phyloP scores from a whole-genome alignment of 345 rosid species.

The Aurinia saxatilis region DNA sequence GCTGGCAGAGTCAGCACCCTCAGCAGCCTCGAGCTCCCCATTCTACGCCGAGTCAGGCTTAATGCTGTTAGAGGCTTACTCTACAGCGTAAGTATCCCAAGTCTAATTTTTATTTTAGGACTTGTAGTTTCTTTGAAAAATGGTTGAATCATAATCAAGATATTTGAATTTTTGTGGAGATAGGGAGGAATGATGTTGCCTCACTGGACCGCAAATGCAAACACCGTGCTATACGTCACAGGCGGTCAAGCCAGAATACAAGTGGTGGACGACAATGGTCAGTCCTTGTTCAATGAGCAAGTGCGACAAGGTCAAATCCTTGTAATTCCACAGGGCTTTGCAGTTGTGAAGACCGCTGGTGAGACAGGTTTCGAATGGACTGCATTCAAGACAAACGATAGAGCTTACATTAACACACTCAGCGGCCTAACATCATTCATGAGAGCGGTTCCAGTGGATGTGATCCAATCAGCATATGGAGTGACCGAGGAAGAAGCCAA shows the following conservation, averaged over 20 bases:
- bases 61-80: constrained; percentile 48
- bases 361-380: constrained; percentile 55
- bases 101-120: too few species aligned
- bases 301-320: constrained; percentile 50
- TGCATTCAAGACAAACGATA: constrained; percentile 57
- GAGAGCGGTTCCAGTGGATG: constrained; percentile 47
- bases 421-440: constrained; percentile 50
- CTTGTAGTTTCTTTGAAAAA: too few species aligned
- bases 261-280: constrained; percentile 51
- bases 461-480: constrained; percentile 42
- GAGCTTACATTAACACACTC: constrained; percentile 36
- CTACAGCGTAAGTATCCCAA: constrained; percentile 21
- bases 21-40: constrained; percentile 48
- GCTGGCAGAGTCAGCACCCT: constrained; percentile 53
- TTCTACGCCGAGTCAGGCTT: constrained; percentile 43
- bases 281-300: constrained; percentile 42
- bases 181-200: constrained; percentile 61
- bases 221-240: constrained; percentile 52
- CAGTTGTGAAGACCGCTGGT: constrained; percentile 40
- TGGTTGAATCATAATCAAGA: too few species aligned
- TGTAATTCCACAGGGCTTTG: constrained; percentile 61
- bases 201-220: constrained; percentile 57
- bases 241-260: constrained; percentile 50
- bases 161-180: background rate
- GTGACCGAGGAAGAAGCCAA: constrained; percentile 50